phyloP scores from a whole-genome alignment of 306 rosid genomes.

The Chamaecrista fasciculata region DNA sequence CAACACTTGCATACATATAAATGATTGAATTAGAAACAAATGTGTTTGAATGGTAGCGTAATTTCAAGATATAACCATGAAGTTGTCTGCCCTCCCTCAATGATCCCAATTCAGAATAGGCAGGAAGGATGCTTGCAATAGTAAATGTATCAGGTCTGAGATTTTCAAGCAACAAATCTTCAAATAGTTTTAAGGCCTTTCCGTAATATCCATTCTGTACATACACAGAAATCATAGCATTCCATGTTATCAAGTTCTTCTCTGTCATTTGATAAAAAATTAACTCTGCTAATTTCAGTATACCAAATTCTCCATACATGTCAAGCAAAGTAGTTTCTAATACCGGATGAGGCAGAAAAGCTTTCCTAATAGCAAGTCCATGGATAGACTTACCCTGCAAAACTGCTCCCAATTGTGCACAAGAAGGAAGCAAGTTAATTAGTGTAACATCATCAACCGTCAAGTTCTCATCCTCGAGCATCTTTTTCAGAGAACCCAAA shows the following conservation, averaged over 20 bases:
- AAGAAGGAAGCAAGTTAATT: slow-evolving; percentile 54
- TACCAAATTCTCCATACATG: slow-evolving; percentile 44
- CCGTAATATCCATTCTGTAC: slow-evolving; percentile 33
- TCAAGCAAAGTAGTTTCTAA: slow-evolving; percentile 54
- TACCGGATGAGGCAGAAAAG: slow-evolving; percentile 52
- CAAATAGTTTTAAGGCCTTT: slow-evolving; percentile 48
- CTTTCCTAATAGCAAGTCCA: slow-evolving; percentile 50
- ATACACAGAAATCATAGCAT: slow-evolving; percentile 49
- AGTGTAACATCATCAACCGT: slow-evolving; percentile 44
- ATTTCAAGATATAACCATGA: slow-evolving; percentile 48
- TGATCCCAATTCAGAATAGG: slow-evolving; percentile 44
- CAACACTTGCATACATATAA: slow-evolving; percentile 54
- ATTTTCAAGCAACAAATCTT: slow-evolving; percentile 31
- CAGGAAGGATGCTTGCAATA: slow-evolving; percentile 51
- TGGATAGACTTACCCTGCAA: slow-evolving; percentile 54
- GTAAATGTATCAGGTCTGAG: slow-evolving; percentile 47
- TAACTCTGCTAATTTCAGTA: slow-evolving; percentile 36
- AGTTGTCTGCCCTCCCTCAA: slow-evolving; percentile 51
- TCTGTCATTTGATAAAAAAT: slow-evolving; percentile 39
- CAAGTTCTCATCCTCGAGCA: slow-evolving; percentile 41
- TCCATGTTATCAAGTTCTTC: slow-evolving; percentile 45
- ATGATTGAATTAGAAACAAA: slow-evolving; percentile 44
- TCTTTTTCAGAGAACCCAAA: slow-evolving; percentile 39
- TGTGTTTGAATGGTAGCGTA: slow-evolving; percentile 35
- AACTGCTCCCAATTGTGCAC: slow-evolving; percentile 40